Percentiles rank a stretch among this genome's conserved stretches.
Conservation (phyloP, 1,139 yeast genomes). For the Saccharomycopsis hybrid region DNA sequence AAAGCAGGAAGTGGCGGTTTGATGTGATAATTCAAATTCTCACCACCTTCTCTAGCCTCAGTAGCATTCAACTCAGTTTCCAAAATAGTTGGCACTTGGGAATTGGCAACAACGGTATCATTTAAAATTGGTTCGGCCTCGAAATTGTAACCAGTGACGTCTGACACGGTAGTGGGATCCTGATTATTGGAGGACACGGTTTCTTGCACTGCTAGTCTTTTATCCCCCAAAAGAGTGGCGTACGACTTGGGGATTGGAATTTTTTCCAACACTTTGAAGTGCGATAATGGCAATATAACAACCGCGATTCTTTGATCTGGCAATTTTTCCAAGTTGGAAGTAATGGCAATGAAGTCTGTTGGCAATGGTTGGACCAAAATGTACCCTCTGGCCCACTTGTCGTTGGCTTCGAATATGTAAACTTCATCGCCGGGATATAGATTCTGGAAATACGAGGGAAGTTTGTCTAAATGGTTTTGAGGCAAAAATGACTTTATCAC, state of each 20-base stretch:
- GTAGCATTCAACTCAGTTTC: constrained; percentile 37
- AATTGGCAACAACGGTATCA: constrained; percentile 24
- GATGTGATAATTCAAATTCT: constrained; percentile 26
- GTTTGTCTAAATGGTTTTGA: constrained; percentile 33
- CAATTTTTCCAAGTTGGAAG: constrained; percentile 54
- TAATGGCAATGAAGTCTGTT: constrained; percentile 56
- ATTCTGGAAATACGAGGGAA: constrained; percentile 38
- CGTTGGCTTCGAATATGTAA: constrained; percentile 62
- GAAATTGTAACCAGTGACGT: constrained; percentile 33
- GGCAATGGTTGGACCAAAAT: constrained; percentile 57
- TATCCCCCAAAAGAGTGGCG: constrained; percentile 2
- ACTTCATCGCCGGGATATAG: constrained; percentile 79
- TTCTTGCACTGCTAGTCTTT: not conserved
- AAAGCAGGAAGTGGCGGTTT: constrained; percentile 53
- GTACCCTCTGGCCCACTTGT: constrained; percentile 80
- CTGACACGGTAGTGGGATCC: constrained; percentile 24
- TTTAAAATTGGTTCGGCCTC: constrained; percentile 29
- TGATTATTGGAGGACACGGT: constrained; percentile 4
- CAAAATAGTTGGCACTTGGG: constrained; percentile 38
- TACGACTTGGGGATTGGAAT: constrained; percentile 25
- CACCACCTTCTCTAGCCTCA: constrained; percentile 26
- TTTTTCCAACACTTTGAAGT: constrained; percentile 32
- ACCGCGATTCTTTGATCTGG: constrained; percentile 48
- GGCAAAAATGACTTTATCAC: constrained; percentile 59
- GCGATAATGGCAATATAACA: constrained; percentile 56